Percentiles rank a stretch among this genome's conserved stretches.
phyloP scores from a whole-genome alignment of 148 eudicot genomes.

The Fagopyrum tataricum region DNA sequence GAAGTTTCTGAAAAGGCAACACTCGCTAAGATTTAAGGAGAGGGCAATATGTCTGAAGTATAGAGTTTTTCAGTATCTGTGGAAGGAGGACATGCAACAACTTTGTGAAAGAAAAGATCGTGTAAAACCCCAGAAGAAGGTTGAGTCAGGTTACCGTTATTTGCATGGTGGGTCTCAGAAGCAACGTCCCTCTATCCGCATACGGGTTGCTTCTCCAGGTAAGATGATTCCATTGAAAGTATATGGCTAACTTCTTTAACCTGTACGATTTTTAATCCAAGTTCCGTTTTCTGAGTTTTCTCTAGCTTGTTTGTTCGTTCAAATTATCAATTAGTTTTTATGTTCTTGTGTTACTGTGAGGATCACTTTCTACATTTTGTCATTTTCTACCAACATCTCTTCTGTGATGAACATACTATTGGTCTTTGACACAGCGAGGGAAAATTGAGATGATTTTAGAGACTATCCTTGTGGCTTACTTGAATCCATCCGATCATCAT shows the following conservation, averaged over 20 bases:
- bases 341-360: background rate
- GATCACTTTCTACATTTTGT: background rate
- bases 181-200: slow-evolving; percentile 49
- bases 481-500: background rate
- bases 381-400: background rate
- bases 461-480: background rate
- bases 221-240: slow-evolving; percentile 12
- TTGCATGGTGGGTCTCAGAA: slow-evolving; percentile 37
- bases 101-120: slow-evolving; percentile 46
- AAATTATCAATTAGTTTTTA: background rate
- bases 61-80: slow-evolving; percentile 55
- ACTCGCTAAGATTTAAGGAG: slow-evolving; percentile 50
- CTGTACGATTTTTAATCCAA: background rate
- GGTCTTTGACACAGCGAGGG: background rate
- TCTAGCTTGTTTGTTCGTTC: background rate
- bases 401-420: background rate
- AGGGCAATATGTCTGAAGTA: slow-evolving; percentile 57
- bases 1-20: slow-evolving; percentile 46
- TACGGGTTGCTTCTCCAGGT: slow-evolving; percentile 57
- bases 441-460: background rate
- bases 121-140: slow-evolving; percentile 54
- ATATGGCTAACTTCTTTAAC: background rate
- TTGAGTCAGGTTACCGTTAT: slow-evolving; percentile 36
- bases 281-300: background rate
- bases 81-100: slow-evolving; percentile 70